phyloP scores from a whole-genome alignment of 2,329 filamentous ascomycete species.

The Colletotrichum karsti region DNA sequence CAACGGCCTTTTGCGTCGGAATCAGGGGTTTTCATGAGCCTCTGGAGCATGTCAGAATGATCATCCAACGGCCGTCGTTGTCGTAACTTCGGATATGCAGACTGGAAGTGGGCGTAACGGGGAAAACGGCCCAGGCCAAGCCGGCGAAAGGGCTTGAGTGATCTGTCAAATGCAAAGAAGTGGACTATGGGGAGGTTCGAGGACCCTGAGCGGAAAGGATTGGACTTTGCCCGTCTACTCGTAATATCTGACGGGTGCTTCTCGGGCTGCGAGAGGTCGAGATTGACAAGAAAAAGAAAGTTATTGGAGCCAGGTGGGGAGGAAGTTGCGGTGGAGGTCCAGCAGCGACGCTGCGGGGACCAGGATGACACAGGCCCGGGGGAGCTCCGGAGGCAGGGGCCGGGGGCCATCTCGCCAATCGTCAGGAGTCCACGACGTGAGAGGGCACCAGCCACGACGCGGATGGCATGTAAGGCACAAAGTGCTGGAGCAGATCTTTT shows the following conservation, averaged over 20 bases:
- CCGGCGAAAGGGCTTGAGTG: not conserved
- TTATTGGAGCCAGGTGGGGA: not conserved
- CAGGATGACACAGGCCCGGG: constrained; percentile 1
- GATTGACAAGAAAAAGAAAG: constrained; percentile 16
- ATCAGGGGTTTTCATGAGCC: not conserved
- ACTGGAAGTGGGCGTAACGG: not conserved
- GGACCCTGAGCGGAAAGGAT: not conserved
- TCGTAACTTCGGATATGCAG: not conserved
- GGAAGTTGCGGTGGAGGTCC: not conserved
- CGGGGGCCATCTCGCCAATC: constrained; percentile 12
- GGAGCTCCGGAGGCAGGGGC: constrained; percentile 1
- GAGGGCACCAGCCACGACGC: not conserved
- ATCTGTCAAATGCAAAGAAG: constrained; percentile 10
- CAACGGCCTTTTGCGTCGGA: not conserved
- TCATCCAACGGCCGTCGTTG: not conserved
- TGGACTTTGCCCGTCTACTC: not conserved
- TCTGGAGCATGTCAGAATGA: not conserved
- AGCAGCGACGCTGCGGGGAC: not conserved
- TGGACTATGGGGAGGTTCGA: not conserved
- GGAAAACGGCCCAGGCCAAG: not conserved
- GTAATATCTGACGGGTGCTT: not conserved
- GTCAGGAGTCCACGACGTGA: not conserved
- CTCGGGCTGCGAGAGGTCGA: not conserved
- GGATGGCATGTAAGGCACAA: no score
- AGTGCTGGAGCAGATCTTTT: not conserved